A percentile compares a stretch with the other conserved stretches of the same genome.
phyloP scores from a whole-genome alignment of 106 monocot species.

The Chionographis japonica region DNA sequence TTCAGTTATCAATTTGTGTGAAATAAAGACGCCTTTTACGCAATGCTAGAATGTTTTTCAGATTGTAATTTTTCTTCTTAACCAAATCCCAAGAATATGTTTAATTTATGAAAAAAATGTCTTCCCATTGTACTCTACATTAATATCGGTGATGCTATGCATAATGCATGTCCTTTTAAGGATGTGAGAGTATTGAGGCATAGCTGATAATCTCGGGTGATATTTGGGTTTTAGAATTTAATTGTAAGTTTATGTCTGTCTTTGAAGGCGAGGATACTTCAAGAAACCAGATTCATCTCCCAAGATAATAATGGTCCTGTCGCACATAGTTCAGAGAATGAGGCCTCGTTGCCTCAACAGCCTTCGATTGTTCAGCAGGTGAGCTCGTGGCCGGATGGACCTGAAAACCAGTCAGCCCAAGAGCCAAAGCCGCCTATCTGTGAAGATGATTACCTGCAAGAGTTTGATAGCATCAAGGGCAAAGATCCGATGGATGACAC shows the following conservation, averaged over 20 bases:
- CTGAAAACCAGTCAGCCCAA: conserved; percentile 16
- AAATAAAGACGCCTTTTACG: too few species aligned
- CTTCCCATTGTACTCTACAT: too few species aligned
- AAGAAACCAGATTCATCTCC: conserved; percentile 22
- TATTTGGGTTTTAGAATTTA: too few species aligned
- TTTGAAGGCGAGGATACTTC: conserved; percentile 62
- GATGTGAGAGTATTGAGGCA: too few species aligned
- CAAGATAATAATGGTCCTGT: conserved; percentile 6
- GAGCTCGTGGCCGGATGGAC: conserved; percentile 1
- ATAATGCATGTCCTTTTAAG: too few species aligned
- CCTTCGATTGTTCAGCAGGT: background rate
- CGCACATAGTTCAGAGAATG: conserved; percentile 11
- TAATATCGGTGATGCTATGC: too few species aligned
- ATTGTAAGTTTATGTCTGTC: background rate
- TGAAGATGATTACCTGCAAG: conserved; percentile 46
- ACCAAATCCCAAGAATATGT: too few species aligned
- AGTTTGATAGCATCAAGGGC: conserved; percentile 45
- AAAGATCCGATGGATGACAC: conserved; percentile 40
- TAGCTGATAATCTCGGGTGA: too few species aligned
- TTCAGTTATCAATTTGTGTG: too few species aligned
- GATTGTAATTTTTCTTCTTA: too few species aligned
- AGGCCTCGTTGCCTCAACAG: conserved; percentile 21
- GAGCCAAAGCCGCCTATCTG: conserved; percentile 17
- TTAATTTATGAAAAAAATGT: too few species aligned
- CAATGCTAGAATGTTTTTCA: too few species aligned